These are phyloP conservation scores for Sistotremastrum niveocremeum DNA, from an alignment of 768 basidiomycete genomes.

Conservation along the genomic window DNA sequence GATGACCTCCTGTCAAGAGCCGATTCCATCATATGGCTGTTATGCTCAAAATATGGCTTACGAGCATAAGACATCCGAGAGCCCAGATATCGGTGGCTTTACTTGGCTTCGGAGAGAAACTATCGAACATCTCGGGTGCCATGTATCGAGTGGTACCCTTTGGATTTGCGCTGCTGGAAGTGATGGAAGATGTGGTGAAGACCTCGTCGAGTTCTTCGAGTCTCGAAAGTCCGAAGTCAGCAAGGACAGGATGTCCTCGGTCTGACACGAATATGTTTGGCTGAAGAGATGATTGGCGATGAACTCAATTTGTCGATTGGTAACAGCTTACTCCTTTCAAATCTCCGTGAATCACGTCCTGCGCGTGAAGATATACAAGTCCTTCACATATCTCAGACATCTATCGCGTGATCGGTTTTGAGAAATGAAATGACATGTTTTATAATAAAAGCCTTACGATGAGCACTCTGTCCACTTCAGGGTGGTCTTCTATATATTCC, in stretches of 20 bases:
- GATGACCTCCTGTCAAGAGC: too few relatives aligned
- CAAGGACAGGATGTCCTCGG: slow-evolving; percentile 6
- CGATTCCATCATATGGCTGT: too few relatives aligned
- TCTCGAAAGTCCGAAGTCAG: slow-evolving; percentile 8
- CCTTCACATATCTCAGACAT: neutral
- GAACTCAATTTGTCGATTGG: neutral
- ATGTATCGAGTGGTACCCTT: slow-evolving; percentile 7
- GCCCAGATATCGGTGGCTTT: too few relatives aligned
- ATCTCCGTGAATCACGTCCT: neutral
- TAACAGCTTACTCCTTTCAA: neutral
- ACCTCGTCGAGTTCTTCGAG: neutral
- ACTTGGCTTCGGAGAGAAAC: too few relatives aligned
- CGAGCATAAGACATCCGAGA: too few relatives aligned
- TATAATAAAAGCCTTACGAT: too few relatives aligned
- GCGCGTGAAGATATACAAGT: neutral
- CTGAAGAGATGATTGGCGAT: neutral
- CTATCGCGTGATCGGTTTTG: neutral
- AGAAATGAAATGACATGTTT: too few relatives aligned
- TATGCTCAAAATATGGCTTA: too few relatives aligned
- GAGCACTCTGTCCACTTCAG: too few relatives aligned
- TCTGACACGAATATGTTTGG: slow-evolving; percentile 8
- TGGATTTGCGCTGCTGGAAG: neutral
- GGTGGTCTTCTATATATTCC: neutral
- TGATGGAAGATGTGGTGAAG: slow-evolving; percentile 1
- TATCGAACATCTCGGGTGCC: slow-evolving; percentile 4